Evolutionary conservation across 1,284 basidiomycete species (phyloP), one percentile per base, ranked within the genome.

Genomic region (Leccinum glutinopallens): DNA sequence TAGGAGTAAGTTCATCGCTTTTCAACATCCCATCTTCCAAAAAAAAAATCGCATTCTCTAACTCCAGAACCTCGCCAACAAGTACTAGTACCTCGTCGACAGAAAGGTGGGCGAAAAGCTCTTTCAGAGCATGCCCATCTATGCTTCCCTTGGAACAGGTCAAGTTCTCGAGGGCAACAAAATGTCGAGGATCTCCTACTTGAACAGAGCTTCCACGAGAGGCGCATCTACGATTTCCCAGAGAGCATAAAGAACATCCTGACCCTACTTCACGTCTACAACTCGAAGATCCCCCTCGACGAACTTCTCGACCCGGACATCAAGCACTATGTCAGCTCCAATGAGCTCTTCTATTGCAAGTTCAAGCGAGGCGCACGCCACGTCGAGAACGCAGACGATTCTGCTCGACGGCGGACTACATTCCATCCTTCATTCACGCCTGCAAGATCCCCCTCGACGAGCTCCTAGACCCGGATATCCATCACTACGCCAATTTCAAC

Each of bases 291-390:
- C 54, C 74, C 86, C 10, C 72, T 83, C 4, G 80, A 84, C 62
- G 90, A 94, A 71, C 82, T 94, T 10, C 78, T 88, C 5, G 79
- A 91, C 35, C 83, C 89, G 4, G 87, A 92, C 70, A 74, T 89
- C 57, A 73, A 71, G 0, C 80, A 84, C 66, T 92, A 92, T 73
- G 78, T 80, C 71, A 88, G 79, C 13, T 94, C 95, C 81, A 96
- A 95, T 76, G 83, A 91, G 32, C 94, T 96, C 79, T 95, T 95
- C 80, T 87, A 68, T 53, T 66, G 92, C 55, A 84, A 87, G 69
- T 80, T 95, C 53, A 84, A 84, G 65, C 78, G 85, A 0, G 85
- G 78, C 9, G 90, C 87, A 5, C 83, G 93, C 7, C 91, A 89
- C 0, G 82, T 92, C 15, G 82, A 87, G 56, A 80, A 87, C 15